phyloP scores from a whole-genome alignment of 352 stramenopile genomes.

The Stephanocyclus meneghinianus region DNA sequence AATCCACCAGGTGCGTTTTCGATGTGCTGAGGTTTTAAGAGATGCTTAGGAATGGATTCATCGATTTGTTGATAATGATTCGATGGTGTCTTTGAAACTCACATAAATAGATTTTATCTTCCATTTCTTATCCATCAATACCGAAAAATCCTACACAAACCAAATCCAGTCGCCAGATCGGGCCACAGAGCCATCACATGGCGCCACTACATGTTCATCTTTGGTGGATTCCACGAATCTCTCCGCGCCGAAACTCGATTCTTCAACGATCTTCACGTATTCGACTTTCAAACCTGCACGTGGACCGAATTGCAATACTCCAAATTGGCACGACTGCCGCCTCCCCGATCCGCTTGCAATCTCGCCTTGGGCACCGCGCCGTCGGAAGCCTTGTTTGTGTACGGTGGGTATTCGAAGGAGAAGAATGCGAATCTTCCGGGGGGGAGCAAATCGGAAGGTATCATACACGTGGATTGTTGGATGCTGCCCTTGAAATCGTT shows the following conservation, averaged over 20 bases:
- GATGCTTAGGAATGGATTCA: neutral
- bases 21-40: neutral
- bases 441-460: conserved; percentile 87
- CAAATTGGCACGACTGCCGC: conserved; percentile 65
- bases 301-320: conserved; percentile 78
- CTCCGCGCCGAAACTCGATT: conserved; percentile 78
- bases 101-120: neutral
- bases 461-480: conserved; percentile 94
- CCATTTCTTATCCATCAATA: neutral
- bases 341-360: conserved; percentile 73
- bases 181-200: conserved; percentile 82
- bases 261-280: conserved; percentile 92
- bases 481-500: conserved; percentile 88
- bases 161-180: conserved; percentile 48
- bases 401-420: conserved; percentile 94
- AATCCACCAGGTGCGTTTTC: conserved; percentile 44
- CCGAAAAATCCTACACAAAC: neutral
- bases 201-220: conserved; percentile 94
- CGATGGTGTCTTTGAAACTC: neutral
- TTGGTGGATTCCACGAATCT: conserved; percentile 97
- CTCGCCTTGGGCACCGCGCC: conserved; percentile 45
- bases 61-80: neutral
- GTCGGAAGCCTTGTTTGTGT: conserved; percentile 88
- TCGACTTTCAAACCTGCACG: conserved; percentile 73
- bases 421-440: conserved; percentile 85